Evolutionary conservation across 1,139 yeast species (phyloP).

Genomic region (Pneumocystis murina): DNA sequence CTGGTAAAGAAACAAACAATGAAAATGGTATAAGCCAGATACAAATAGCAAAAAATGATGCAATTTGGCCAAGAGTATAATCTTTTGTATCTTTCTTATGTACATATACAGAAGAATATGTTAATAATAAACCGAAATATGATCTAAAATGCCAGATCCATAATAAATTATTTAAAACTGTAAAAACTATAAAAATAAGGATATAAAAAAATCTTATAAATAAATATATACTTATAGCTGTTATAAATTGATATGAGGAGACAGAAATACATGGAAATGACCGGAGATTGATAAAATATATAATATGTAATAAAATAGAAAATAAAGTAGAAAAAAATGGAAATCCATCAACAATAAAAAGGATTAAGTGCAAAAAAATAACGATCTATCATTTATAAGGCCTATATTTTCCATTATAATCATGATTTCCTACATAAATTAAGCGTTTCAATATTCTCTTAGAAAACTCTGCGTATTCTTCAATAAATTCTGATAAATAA

Average conservation of each 20-base stretch:
- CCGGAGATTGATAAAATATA: slow-evolving; percentile 61
- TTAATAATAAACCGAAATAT: slow-evolving; percentile 19
- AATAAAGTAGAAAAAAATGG: slow-evolving; percentile 53
- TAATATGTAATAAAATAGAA: slow-evolving; percentile 52
- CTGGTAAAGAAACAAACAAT: slow-evolving; percentile 78
- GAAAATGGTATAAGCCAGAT: slow-evolving; percentile 93
- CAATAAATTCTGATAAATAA: slow-evolving; percentile 81
- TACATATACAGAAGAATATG: slow-evolving; percentile 18
- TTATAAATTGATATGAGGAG: slow-evolving; percentile 52
- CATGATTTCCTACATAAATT: slow-evolving; percentile 34
- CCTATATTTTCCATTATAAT: background rate
- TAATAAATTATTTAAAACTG: slow-evolving; percentile 63
- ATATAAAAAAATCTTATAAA: background rate
- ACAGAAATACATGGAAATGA: slow-evolving; percentile 74
- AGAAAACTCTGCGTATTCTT: slow-evolving; percentile 81
- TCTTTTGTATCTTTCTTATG: slow-evolving; percentile 34
- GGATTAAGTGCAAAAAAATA: slow-evolving; percentile 37
- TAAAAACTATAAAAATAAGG: slow-evolving; percentile 29
- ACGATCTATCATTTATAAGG: slow-evolving; percentile 21
- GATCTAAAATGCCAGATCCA: slow-evolving; percentile 82
- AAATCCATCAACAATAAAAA: slow-evolving; percentile 60
- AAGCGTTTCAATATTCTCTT: slow-evolving; percentile 47
- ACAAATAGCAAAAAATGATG: slow-evolving; percentile 84
- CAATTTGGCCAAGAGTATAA: slow-evolving; percentile 77
- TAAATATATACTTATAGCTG: slow-evolving; percentile 34